phyloP scores from a whole-genome alignment of 176 grass and related monocot genomes.

The Tillandsia leiboldiana region DNA sequence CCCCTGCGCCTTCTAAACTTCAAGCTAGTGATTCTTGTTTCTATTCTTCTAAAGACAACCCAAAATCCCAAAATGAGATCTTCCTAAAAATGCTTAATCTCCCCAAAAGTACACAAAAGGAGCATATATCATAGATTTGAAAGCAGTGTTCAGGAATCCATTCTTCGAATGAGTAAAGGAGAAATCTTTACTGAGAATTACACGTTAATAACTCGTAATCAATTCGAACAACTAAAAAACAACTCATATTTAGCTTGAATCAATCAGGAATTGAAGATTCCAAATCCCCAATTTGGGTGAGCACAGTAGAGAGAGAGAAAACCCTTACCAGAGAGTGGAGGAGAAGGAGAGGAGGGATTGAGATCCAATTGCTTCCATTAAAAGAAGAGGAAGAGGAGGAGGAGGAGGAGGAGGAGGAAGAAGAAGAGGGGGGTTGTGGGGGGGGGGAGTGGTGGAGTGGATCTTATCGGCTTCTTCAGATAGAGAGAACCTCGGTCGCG shows the following conservation, averaged over 20 bases:
- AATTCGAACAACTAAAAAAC: neutral
- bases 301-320: neutral
- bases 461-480: too few species aligned
- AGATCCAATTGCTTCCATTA: slow-evolving; percentile 46
- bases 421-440: neutral
- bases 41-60: neutral
- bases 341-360: slow-evolving; percentile 64
- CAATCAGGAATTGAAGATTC: neutral
- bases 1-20: neutral
- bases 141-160: neutral
- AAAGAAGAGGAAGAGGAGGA: too few species aligned
- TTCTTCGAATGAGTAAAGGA: neutral
- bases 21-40: neutral
- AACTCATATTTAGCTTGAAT: neutral
- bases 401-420: neutral
- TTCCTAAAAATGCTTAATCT: neutral
- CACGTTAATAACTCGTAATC: neutral
- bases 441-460: too few species aligned
- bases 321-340: slow-evolving; percentile 48
- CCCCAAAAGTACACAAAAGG: neutral
- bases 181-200: neutral
- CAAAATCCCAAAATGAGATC: neutral
- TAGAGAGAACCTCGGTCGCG: too few species aligned
- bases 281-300: neutral
- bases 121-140: neutral